phyloP scores from a whole-genome alignment of 345 rosid species.

The sweet orange (Citrus sinensis) region DNA sequence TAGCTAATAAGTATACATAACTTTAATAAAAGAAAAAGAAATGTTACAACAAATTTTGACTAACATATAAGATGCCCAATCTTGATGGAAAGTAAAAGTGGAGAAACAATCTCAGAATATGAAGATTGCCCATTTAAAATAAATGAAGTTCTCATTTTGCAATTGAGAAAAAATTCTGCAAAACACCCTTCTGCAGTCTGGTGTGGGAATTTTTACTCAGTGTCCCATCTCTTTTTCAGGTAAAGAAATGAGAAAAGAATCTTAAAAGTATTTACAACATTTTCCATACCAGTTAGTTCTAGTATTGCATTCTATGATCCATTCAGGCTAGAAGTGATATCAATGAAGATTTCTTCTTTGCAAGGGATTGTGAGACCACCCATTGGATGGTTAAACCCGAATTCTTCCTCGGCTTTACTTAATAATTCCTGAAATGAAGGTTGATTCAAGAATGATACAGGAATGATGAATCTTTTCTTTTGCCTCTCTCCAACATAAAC shows the following conservation, averaged over 20 bases:
- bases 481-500: constrained; percentile 26
- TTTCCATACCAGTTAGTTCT: not conserved
- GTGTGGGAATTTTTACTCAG: too few relatives aligned
- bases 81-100: not conserved
- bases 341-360: constrained; percentile 33
- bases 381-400: constrained; percentile 40
- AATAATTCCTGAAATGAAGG: constrained; percentile 25
- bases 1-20: too few relatives aligned
- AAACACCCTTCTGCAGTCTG: not conserved
- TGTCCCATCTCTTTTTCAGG: not conserved
- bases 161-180: not conserved
- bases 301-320: not conserved
- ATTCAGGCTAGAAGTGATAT: constrained; percentile 26
- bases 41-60: not conserved
- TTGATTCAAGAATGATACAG: constrained; percentile 26
- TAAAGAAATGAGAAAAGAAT: not conserved
- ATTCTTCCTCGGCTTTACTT: constrained; percentile 38
- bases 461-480: constrained; percentile 27
- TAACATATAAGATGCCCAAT: not conserved
- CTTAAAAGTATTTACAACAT: constrained; percentile 5
- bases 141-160: not conserved
- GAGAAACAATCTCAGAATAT: not conserved
- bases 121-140: not conserved
- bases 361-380: constrained; percentile 50
- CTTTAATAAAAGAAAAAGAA: too few relatives aligned